Evolutionary conservation across 257 asterid genomes (phyloP).

Genomic region (Parsonsia alboflavescens): DNA sequence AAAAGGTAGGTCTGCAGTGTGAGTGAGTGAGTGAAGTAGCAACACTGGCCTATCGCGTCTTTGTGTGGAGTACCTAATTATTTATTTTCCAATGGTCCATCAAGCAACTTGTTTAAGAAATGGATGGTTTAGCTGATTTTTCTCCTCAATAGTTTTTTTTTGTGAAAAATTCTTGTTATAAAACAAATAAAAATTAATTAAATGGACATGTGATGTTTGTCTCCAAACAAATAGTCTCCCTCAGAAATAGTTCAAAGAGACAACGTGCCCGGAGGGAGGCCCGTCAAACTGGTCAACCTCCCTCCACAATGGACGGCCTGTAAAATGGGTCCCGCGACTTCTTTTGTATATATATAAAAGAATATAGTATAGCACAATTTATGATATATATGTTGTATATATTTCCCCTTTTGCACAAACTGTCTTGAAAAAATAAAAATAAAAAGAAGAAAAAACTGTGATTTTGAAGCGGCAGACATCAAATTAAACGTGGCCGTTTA

Average conservation of each 20-base stretch:
- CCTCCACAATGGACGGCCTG: too few relatives aligned
- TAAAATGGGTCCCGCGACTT: too few relatives aligned
- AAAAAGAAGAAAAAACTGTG: too few relatives aligned
- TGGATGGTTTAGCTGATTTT: not conserved
- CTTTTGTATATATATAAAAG: too few relatives aligned
- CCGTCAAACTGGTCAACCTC: not conserved
- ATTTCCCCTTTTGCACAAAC: too few relatives aligned
- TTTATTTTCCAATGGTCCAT: constrained; percentile 12
- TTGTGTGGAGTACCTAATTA: not conserved
- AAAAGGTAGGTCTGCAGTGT: not conserved
- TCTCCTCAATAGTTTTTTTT: not conserved
- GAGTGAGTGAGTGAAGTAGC: not conserved
- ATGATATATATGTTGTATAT: too few relatives aligned
- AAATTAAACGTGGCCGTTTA: too few relatives aligned
- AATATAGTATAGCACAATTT: too few relatives aligned
- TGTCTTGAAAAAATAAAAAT: too few relatives aligned
- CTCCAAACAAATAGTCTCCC: not conserved
- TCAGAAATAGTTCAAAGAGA: not conserved
- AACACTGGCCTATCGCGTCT: too few relatives aligned
- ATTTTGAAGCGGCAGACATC: too few relatives aligned
- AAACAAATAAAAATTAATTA: not conserved
- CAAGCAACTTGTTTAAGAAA: not conserved
- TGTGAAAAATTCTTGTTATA: not conserved
- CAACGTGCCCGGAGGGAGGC: not conserved
- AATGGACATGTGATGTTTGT: constrained; percentile 9